These are phyloP conservation scores for Magnusiomyces ingens DNA, from an alignment of 1,139 yeast species.

Conservation along the genomic window DNA sequence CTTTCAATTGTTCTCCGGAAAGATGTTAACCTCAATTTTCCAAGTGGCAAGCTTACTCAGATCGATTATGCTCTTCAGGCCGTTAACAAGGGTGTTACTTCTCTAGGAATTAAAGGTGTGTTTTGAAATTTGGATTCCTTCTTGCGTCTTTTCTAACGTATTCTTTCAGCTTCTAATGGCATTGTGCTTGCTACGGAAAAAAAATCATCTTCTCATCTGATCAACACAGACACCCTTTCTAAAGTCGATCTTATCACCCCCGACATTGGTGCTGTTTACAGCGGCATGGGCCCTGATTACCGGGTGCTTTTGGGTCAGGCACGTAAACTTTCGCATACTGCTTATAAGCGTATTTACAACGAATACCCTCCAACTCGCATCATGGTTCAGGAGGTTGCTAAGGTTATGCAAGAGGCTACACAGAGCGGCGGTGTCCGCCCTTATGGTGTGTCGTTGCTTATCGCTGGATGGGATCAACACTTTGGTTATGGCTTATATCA, in stretches of 20 bases:
- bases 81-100: constrained; percentile 95
- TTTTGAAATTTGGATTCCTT: not conserved
- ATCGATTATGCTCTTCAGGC: constrained; percentile 97
- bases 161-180: constrained; percentile 68
- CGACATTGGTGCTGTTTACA: constrained; percentile 91
- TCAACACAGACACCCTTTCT: constrained; percentile 65
- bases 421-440: constrained; percentile 99
- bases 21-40: constrained; percentile 4
- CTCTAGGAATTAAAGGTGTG: constrained; percentile 76
- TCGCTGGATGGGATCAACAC: constrained; percentile 89
- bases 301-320: constrained; percentile 91
- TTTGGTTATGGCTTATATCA: constrained; percentile 83
- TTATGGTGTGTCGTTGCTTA: constrained; percentile 87
- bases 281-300: constrained; percentile 99
- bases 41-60: constrained; percentile 91
- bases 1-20: not conserved
- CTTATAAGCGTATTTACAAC: constrained; percentile 86
- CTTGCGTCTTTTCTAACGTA: not conserved
- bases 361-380: constrained; percentile 97
- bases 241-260: constrained; percentile 87
- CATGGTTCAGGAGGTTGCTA: constrained; percentile 89
- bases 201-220: constrained; percentile 72
- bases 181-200: constrained; percentile 95
- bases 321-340: constrained; percentile 86
- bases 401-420: constrained; percentile 96